A percentile compares a stretch with the other conserved stretches of the same genome.
These are phyloP conservation scores for Tillandsia fasciculata DNA, from an alignment of 176 grass and related monocot genomes.

Conservation along the genomic window DNA sequence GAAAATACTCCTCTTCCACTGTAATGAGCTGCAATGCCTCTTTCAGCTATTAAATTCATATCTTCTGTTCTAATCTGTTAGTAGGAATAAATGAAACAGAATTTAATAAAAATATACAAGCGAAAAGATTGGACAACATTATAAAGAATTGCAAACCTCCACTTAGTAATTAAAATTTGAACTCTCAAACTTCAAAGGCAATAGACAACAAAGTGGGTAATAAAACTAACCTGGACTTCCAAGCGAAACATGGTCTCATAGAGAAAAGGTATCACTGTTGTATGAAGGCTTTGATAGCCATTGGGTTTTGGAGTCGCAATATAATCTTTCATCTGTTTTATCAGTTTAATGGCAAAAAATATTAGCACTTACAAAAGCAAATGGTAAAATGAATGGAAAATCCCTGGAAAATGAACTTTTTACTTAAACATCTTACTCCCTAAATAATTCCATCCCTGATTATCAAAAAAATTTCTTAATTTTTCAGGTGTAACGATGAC, in stretches of 20 bases:
- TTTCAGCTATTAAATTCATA: slow-evolving; percentile 99
- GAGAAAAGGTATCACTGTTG: slow-evolving; percentile 93
- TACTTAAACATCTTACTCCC: too few species aligned
- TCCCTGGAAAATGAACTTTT: too few species aligned
- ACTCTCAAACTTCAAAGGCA: neutral
- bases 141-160: neutral
- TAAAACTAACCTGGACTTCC: slow-evolving; percentile 73
- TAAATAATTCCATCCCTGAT: too few species aligned
- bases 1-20: slow-evolving; percentile 69
- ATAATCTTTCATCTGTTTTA: slow-evolving; percentile 84
- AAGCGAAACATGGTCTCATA: slow-evolving; percentile 96
- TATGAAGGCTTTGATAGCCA: slow-evolving; percentile 93
- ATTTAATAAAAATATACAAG: neutral
- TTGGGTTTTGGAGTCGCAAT: slow-evolving; percentile 99
- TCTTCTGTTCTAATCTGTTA: slow-evolving; percentile 95
- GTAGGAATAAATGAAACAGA: slow-evolving; percentile 5
- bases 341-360: neutral
- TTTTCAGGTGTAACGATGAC: too few species aligned
- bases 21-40: slow-evolving; percentile 95
- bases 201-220: neutral
- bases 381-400: slow-evolving; percentile 2
- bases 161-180: neutral
- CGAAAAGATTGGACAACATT: neutral
- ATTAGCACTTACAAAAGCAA: slow-evolving; percentile 1
- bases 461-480: too few species aligned